Conservation (phyloP, 2,329 filamentous ascomycete species). For the Aspergillus amoenus region DNA sequence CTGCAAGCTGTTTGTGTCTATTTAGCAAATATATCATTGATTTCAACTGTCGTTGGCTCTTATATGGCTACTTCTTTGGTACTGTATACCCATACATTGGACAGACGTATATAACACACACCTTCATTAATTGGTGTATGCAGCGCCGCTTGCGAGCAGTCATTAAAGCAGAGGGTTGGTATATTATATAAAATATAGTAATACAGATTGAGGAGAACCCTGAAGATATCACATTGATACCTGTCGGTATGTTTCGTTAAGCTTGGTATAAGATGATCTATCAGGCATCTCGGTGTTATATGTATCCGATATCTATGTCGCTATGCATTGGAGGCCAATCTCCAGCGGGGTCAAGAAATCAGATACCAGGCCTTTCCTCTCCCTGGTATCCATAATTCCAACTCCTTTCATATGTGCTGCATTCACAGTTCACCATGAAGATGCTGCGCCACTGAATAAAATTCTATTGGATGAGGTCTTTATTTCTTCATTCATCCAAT, state of each 20-base stretch:
- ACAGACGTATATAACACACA: too few species aligned
- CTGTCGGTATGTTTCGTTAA: background rate
- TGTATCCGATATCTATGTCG: background rate
- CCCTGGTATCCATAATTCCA: background rate
- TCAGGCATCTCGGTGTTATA: background rate
- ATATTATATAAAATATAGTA: too few species aligned
- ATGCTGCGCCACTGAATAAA: background rate
- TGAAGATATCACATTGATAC: background rate
- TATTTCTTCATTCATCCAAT: conserved; percentile 30
- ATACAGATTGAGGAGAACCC: too few species aligned
- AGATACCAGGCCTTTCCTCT: background rate
- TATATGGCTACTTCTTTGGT: too few species aligned
- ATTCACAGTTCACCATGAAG: background rate
- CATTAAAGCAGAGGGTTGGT: too few species aligned
- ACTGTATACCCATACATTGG: too few species aligned
- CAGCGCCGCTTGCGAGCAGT: too few species aligned
- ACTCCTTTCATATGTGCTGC: background rate
- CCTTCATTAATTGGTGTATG: too few species aligned
- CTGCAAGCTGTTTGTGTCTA: background rate
- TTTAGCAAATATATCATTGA: background rate
- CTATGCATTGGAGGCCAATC: background rate
- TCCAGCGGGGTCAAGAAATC: background rate
- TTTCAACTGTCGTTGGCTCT: background rate
- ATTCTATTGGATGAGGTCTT: background rate
- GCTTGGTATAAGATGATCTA: background rate